Conservation (phyloP, 1,284 basidiomycete species). For the Apiotrichum porosum region DNA sequence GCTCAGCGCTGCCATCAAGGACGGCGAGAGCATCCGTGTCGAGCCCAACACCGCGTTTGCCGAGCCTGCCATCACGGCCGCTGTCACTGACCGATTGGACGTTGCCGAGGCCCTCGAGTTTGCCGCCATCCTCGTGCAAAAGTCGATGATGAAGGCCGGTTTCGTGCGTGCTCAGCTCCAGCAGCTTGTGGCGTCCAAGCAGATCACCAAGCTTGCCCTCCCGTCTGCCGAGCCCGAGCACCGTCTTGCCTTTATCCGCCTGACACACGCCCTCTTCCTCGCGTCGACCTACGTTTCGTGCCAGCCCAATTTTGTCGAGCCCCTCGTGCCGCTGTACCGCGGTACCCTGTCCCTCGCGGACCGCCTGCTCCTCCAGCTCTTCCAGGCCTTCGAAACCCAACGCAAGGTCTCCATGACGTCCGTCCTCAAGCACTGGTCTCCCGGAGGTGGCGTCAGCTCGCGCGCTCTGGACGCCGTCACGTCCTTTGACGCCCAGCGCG, state of each 20-base stretch:
- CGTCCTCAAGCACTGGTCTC: conserved; percentile 62
- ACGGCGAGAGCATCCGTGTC: conserved; percentile 5
- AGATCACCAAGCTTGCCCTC: conserved; percentile 39
- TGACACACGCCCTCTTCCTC: conserved; percentile 64
- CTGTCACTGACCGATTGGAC: conserved; percentile 59
- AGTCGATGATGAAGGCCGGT: conserved; percentile 54
- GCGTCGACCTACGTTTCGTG: conserved; percentile 73
- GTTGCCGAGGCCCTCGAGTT: conserved; percentile 54
- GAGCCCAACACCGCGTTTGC: conserved; percentile 59
- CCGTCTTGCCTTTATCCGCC: conserved; percentile 53
- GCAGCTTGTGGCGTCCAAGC: conserved; percentile 52
- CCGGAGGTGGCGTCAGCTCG: conserved; percentile 50
- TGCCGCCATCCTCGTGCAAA: conserved; percentile 48
- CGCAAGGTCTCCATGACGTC: conserved; percentile 62
- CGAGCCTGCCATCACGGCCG: conserved; percentile 67
- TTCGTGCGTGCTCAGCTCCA: conserved; percentile 42
- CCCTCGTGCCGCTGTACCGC: conserved; percentile 66
- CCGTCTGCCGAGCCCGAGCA: conserved; percentile 59
- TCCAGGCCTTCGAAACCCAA: conserved; percentile 70
- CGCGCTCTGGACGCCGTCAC: conserved; percentile 61
- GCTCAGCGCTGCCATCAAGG: conserved; percentile 6
- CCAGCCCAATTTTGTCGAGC: conserved; percentile 72
- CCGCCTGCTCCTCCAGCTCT: conserved; percentile 63
- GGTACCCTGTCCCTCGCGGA: conserved; percentile 66
- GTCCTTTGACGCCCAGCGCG: conserved; percentile 62